Conservation (phyloP, 1,284 basidiomycete species). For the Austroboletus novae-zelandiae region DNA sequence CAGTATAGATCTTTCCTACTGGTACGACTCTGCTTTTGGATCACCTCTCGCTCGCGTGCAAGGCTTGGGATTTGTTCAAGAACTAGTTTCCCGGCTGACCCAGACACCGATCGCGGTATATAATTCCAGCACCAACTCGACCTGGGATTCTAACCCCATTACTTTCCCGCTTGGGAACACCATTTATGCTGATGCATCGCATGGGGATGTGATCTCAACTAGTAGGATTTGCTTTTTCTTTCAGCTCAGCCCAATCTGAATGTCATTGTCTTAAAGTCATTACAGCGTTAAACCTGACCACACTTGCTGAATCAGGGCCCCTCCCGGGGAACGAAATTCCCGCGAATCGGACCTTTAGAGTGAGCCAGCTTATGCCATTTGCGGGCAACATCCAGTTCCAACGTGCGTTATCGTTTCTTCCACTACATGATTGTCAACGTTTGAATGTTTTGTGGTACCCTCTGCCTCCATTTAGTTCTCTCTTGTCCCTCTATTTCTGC, state of each 20-base stretch:
- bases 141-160: slow-evolving; percentile 63
- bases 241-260: background rate
- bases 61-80: slow-evolving; percentile 84
- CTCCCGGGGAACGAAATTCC: slow-evolving; percentile 57
- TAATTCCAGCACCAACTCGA: slow-evolving; percentile 79
- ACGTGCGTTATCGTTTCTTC: slow-evolving; percentile 16
- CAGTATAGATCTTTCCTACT: slow-evolving; percentile 32
- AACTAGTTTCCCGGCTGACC: slow-evolving; percentile 77
- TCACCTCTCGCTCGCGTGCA: slow-evolving; percentile 74
- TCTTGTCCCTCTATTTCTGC: slow-evolving; percentile 19
- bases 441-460: background rate
- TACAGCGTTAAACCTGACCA: slow-evolving; percentile 57
- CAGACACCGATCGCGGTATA: slow-evolving; percentile 63
- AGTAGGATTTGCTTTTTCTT: slow-evolving; percentile 36
- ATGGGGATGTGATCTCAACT: slow-evolving; percentile 81
- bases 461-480: slow-evolving; percentile 15
- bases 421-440: background rate
- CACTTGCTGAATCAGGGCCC: slow-evolving; percentile 48
- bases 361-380: slow-evolving; percentile 29
- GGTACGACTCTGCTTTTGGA: slow-evolving; percentile 79
- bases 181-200: slow-evolving; percentile 85
- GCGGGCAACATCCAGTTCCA: slow-evolving; percentile 35
- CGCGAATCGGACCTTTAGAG: slow-evolving; percentile 38
- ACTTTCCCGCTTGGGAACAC: slow-evolving; percentile 82
- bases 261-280: slow-evolving; percentile 36